A percentile compares a stretch with the other conserved stretches of the same genome.
phyloP scores from a whole-genome alignment of 164 flowering plant genomes.

The Umbilicus rupestris region DNA sequence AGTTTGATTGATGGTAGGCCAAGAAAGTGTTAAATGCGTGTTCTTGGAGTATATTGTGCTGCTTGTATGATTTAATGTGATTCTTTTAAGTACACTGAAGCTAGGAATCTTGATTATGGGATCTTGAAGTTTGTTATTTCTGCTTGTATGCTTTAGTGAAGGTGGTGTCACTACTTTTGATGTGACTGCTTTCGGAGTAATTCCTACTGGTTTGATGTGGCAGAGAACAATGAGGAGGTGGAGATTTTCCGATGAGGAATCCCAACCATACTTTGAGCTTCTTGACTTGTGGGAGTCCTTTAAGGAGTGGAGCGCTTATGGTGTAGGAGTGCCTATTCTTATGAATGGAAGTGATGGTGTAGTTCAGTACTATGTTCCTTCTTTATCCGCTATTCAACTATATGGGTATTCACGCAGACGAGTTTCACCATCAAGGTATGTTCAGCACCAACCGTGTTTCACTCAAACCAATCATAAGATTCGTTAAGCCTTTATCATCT shows the following conservation, averaged over 20 bases:
- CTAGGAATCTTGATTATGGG: not conserved
- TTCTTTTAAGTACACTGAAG: not conserved
- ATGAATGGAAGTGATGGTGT: constrained; percentile 41
- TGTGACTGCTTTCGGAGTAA: not conserved
- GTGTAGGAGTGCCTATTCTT: constrained; percentile 61
- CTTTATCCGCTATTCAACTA: constrained; percentile 61
- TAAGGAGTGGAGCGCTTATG: constrained; percentile 67
- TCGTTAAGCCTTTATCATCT: not conserved
- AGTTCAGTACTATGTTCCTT: constrained; percentile 65
- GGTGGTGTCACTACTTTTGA: not conserved
- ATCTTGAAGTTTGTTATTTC: not conserved
- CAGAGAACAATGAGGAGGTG: constrained; percentile 33
- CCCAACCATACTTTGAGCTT: constrained; percentile 33
- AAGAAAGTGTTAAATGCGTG: not conserved
- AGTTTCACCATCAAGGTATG: constrained; percentile 1
- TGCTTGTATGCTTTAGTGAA: too few species aligned
- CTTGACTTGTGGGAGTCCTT: constrained; percentile 67
- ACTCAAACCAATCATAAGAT: too few species aligned
- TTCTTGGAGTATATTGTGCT: not conserved
- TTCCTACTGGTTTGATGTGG: not conserved
- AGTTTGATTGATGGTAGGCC: constrained; percentile 4
- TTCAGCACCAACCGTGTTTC: not conserved
- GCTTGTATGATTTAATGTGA: not conserved
- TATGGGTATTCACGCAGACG: constrained; percentile 31
- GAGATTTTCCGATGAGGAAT: constrained; percentile 25